Base-by-base conservation (phyloP, 1,139 yeast species). In the Zygosaccharomyces pseudobailii region DNA sequence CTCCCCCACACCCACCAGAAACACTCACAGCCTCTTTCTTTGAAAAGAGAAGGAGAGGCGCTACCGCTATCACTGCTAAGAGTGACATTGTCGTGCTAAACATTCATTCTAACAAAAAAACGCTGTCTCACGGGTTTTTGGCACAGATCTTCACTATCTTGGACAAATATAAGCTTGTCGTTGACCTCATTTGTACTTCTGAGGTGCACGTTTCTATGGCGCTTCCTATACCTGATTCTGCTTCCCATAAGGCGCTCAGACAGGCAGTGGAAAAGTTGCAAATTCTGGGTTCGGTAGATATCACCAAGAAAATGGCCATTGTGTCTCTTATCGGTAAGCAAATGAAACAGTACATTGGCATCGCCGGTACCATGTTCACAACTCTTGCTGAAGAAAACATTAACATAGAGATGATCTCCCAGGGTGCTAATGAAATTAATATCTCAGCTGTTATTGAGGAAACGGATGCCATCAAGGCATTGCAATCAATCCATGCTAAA, bases 121-220 rank as follows among this genome's bases (percentile, higher is more conserved):
- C 95, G 3, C 76, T 89, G 54, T 86, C 96, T 8, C 97, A 92
- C 66, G 98, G 98, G 3, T 92, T 92, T 70, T 74, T 92, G 62
- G 97, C 97, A 5, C 84, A 82, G 56, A 87, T 92, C 46, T 92
- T 92, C 66, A 80, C 88, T 44, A 86, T 90, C 27, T 74, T 92
- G 59, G 97, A 92, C 71, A 82, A 78, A 55, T 87, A 80, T 71
- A 84, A 80, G 67, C 71, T 92, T 52, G 97, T 92, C 47, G 97
- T 92, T 40, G 98, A 92, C 69, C 80, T 92, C 63, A 92, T 92
- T 60, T 88, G 97, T 35, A 92, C 98, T 3, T 88, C 97, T 0
- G 97, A 92, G 68, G 98, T 92, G 19, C 97, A 92, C 63, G 96
- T 92, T 25, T 90, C 97, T 17, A 90, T 92, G 98, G 98, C 98